Percentiles rank a stretch among this genome's conserved stretches.
phyloP scores from a whole-genome alignment of 2,329 filamentous ascomycete genomes.

The Xylaria sp. region DNA sequence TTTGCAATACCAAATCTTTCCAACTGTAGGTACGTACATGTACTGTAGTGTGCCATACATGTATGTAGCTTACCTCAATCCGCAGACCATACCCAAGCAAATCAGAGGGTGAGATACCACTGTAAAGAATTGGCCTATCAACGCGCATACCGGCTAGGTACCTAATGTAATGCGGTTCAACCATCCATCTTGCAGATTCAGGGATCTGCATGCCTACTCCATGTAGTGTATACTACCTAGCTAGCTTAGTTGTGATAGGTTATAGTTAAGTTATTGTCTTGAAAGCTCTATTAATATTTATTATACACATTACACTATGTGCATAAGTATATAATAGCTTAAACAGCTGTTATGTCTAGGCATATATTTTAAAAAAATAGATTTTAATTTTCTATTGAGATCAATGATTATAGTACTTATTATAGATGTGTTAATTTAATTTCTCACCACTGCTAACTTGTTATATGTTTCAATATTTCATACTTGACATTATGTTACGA shows the following conservation, averaged over 20 bases:
- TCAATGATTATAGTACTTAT: background rate
- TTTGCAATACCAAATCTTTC: no score
- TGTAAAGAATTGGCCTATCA: constrained; percentile 26
- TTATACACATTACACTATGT: no score
- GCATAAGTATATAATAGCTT: no score
- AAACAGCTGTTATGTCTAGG: no score
- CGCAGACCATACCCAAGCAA: no score
- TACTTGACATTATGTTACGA: background rate
- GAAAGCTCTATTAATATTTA: constrained; percentile 1
- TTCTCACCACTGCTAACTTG: background rate
- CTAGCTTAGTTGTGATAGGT: constrained; percentile 15
- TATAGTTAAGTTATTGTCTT: background rate
- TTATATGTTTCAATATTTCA: background rate
- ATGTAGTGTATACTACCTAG: constrained; percentile 6
- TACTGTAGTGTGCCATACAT: background rate
- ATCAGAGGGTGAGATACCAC: constrained; percentile 3
- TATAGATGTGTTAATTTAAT: no score
- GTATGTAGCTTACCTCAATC: background rate
- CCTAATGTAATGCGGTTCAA: constrained; percentile 22
- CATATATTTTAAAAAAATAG: no score
- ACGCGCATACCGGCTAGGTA: constrained; percentile 18
- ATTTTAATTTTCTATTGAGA: background rate
- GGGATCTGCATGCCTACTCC: constrained; percentile 21
- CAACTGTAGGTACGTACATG: no score
- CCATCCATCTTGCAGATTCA: constrained; percentile 34